phyloP scores from a whole-genome alignment of 2,329 filamentous ascomycete species.

The Cladosporium sp. region DNA sequence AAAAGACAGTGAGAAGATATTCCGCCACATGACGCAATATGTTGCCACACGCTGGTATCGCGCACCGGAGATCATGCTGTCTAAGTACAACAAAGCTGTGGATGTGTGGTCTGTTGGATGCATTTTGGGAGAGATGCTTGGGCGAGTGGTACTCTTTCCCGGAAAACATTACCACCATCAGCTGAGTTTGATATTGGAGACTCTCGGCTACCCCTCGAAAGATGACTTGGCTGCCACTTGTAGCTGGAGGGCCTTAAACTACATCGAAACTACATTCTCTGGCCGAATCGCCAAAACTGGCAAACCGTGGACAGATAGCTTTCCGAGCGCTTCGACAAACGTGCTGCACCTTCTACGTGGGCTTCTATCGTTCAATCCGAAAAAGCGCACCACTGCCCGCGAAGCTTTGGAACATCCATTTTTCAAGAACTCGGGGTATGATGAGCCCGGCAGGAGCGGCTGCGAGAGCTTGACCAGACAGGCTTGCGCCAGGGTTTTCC shows the following conservation, averaged over 20 bases:
- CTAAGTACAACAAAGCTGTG: constrained; percentile 98
- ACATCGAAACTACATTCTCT: background rate
- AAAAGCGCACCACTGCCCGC: background rate
- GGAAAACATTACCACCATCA: constrained; percentile 40
- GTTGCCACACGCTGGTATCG: constrained; percentile 96
- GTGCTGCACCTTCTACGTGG: background rate
- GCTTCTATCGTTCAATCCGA: background rate
- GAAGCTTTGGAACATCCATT: background rate
- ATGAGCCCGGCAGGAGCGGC: background rate
- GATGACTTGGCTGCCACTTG: background rate
- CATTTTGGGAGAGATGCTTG: constrained; percentile 87
- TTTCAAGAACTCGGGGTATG: background rate
- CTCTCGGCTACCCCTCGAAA: background rate
- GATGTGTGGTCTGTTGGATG: constrained; percentile 97
- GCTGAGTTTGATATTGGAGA: background rate
- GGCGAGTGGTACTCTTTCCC: constrained; percentile 94
- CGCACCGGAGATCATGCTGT: constrained; percentile 97
- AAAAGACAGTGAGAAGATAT: constrained; percentile 63
- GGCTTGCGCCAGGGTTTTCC: background rate
- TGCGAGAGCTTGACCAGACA: background rate
- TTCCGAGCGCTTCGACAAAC: background rate
- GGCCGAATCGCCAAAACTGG: background rate
- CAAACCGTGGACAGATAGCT: background rate
- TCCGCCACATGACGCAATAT: constrained; percentile 95
- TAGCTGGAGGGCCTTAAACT: background rate